Evolutionary conservation across 202 grass and related monocot species (phyloP), one percentile per base, ranked within the genome.

Genomic region (Dendrocalamus latiflorus): DNA sequence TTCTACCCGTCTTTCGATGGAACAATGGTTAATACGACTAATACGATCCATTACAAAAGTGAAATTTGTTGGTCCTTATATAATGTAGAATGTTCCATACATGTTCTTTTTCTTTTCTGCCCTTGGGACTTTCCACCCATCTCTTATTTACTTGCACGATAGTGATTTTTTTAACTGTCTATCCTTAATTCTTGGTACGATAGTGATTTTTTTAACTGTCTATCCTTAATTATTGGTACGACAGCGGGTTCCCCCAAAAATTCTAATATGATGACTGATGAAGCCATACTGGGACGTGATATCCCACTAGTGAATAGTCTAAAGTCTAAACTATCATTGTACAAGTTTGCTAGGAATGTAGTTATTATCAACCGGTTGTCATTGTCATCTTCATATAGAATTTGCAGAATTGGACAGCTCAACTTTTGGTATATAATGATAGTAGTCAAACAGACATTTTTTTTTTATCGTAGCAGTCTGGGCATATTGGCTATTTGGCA

Each of bases 301-400:
- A 14, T 33, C 28, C 16, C 16, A 48, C 57, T 48, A 82, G 47
- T 20, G 21, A 48, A 41, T 59, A 44, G 6, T 74, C 8, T 15
- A 68, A 79, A 84, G 22, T 76, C 14, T 53, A 80, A 79, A 85
- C n/a, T 81, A 12, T 28, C n/a, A 28, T 15, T 26, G 4, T 68
- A 58, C 36, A 24, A 22, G 48, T 86, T 59, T 58, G n/a, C 25
- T 68, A 39, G 26, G 54, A 61, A 70, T 45, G 36, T 62, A 69
- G 65, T 38, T 76, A 73, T 44, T 57, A 68, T 28, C 42, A 78
- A 45, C 13, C 20, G 53, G 11, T 49, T 60, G 16, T 61, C 49
- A 83, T 33, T 42, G 42, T 51, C 15, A 50, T 75, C 51, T 61
- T 34, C 63, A 75, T 81, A 60, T 80, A 26, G 43, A 44, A 64